phyloP scores from a whole-genome alignment of 345 rosid genomes.

The Psidium guajava region DNA sequence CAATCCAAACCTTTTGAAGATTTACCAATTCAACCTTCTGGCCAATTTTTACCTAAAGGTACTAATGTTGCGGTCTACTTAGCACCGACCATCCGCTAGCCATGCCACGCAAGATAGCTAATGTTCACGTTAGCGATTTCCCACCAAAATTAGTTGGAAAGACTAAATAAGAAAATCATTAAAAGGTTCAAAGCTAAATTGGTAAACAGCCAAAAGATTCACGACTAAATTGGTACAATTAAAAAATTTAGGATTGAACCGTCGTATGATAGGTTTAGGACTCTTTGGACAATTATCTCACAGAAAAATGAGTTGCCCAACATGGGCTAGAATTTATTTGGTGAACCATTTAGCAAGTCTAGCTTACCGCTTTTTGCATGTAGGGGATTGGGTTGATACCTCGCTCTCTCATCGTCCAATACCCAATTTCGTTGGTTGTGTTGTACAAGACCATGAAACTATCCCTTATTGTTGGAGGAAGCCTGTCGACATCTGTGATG shows the following conservation, averaged over 20 bases:
- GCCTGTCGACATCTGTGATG: conserved; percentile 1
- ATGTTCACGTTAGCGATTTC: too few relatives aligned
- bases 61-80: too few relatives aligned
- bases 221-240: background rate
- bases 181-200: too few relatives aligned
- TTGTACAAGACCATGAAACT: conserved; percentile 1
- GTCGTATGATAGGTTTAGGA: background rate
- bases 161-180: too few relatives aligned
- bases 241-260: background rate
- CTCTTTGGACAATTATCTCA: too few relatives aligned
- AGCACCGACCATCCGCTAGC: too few relatives aligned
- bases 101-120: too few relatives aligned
- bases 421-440: conserved; percentile 8
- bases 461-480: conserved; percentile 1
- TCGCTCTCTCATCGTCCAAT: background rate
- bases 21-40: too few relatives aligned
- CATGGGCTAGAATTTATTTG: background rate
- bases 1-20: too few relatives aligned
- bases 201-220: too few relatives aligned
- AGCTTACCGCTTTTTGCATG: conserved; percentile 1
- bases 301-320: background rate
- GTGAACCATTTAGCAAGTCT: background rate
- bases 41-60: too few relatives aligned
- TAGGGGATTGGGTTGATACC: conserved; percentile 5
- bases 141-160: fast-evolving